Base-by-base conservation (phyloP, 116 monocot species). In the Zostera marina region DNA sequence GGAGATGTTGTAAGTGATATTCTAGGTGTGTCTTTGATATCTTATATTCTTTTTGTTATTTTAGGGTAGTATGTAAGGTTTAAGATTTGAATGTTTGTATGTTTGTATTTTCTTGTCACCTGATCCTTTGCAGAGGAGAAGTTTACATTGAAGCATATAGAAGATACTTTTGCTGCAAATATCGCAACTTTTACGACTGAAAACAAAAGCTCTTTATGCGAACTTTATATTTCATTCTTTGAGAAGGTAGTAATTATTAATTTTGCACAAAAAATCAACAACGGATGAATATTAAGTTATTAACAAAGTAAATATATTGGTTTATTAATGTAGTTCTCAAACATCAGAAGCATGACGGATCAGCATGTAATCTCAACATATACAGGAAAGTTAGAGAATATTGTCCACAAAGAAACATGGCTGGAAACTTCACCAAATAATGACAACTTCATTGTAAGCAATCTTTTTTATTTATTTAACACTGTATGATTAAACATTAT, bases 1-100 rank as follows among this genome's bases (percentile, higher is more conserved):
- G 81, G 81, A 49, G 79, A 81, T 56, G 55, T 84, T 74, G 66
- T 53, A n/a, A 63, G 76, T 59, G 74, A 72, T 66, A 41, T 72
- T 26, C 62, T 46, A 61, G 87, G 84, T 87, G 72, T 47, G 32
- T 62, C 3, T 48, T 49, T 25, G 0, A 47, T 46, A 6, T 25
- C 46, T 46, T n/a, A 13, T 7, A 25, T n/a, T 46, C 24, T 41
- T 61, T 41, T 32, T 32, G 32, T 32, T 3, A 32, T 32, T 32
- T 5, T 32, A 32, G 32, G 32, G 32, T 32, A 32, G 32, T 32
- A n/a, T n/a, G n/a, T n/a, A 32, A 1, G 32, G 32, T 32, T 32
- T 32, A 32, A 32, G 32, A 32, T 32, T 32, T 32, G 32, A 32
- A 32, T 32, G 32, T 1, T 3, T 32, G 32, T 32, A 32, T 32